Evolutionary conservation across 2,329 filamentous ascomycete species (phyloP).

Genomic region (Apiospora marii): DNA sequence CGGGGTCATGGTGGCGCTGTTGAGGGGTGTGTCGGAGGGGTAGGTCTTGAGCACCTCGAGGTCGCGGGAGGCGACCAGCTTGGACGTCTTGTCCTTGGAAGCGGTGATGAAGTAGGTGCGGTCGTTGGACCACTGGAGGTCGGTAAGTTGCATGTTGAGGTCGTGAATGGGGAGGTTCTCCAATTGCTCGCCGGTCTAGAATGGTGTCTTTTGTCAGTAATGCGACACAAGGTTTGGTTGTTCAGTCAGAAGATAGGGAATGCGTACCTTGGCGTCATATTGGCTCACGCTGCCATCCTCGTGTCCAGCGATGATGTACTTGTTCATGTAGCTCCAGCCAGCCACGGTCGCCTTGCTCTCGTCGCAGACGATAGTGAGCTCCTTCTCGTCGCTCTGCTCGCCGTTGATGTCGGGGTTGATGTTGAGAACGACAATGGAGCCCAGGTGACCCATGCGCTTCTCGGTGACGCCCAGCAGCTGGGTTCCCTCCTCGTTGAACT

Average conservation of each 20-base stretch:
- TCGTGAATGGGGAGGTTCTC: constrained; percentile 87
- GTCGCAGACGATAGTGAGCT: constrained; percentile 88
- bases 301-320: constrained; percentile 97
- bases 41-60: constrained; percentile 95
- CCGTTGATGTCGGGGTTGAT: constrained; percentile 84
- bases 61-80: constrained; percentile 85
- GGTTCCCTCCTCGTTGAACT: constrained; percentile 94
- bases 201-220: constrained; percentile 29
- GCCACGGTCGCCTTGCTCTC: constrained; percentile 97
- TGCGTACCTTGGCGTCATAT: constrained; percentile 84
- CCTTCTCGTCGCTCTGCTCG: constrained; percentile 84
- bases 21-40: constrained; percentile 89
- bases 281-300: constrained; percentile 93
- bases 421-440: constrained; percentile 92
- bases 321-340: constrained; percentile 91
- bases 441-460: constrained; percentile 96
- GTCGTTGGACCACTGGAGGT: constrained; percentile 94
- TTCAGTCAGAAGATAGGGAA: not conserved
- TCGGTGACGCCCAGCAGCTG: constrained; percentile 94
- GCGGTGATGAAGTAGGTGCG: constrained; percentile 98
- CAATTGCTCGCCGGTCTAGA: constrained; percentile 78
- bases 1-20: constrained; percentile 91
- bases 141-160: constrained; percentile 81
- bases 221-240: not conserved
- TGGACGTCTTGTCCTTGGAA: constrained; percentile 94